These are phyloP conservation scores for Pestalotiopsis sp. DNA, from an alignment of 2,329 filamentous ascomycete genomes.

Conservation along the genomic window DNA sequence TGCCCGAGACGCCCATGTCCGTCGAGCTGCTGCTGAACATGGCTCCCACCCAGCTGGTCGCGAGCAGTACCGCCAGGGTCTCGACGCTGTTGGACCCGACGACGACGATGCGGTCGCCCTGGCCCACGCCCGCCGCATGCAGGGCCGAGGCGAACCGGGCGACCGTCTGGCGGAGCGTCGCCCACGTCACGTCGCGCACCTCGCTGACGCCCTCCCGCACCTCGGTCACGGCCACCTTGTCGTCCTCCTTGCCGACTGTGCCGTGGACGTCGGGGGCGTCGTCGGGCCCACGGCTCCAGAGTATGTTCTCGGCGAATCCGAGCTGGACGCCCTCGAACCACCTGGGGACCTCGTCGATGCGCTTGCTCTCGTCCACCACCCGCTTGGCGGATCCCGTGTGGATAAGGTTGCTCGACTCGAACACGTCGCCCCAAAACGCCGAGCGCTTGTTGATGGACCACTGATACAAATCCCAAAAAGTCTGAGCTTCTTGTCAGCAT, in stretches of 20 bases:
- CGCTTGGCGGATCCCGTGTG: conserved; percentile 58
- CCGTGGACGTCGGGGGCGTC: conserved; percentile 44
- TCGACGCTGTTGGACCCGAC: conserved; percentile 76
- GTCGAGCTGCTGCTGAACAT: conserved; percentile 77
- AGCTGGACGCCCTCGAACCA: conserved; percentile 77
- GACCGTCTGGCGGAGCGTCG: conserved; percentile 59
- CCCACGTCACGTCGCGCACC: conserved; percentile 64
- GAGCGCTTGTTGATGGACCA: conserved; percentile 65
- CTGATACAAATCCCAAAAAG: conserved; percentile 67
- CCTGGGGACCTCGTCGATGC: conserved; percentile 69
- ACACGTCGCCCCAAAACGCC: conserved; percentile 67
- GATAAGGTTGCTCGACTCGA: conserved; percentile 60
- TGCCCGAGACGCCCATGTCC: conserved; percentile 79
- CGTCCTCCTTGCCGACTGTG: conserved; percentile 67
- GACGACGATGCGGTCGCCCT: conserved; percentile 74
- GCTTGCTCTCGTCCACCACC: conserved; percentile 68
- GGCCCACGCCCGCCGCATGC: conserved; percentile 62
- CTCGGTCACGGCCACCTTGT: conserved; percentile 69
- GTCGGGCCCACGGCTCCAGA: conserved; percentile 55
- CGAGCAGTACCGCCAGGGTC: conserved; percentile 71
- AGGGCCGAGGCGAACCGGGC: conserved; percentile 66
- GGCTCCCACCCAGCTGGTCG: conserved; percentile 68
- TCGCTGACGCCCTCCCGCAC: conserved; percentile 66
- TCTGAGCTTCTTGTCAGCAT: conserved; percentile 39
- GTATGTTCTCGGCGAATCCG: conserved; percentile 80